These are phyloP conservation scores for Sextonia rubra DNA, from an alignment of 164 flowering plant species.

Conservation along the genomic window DNA sequence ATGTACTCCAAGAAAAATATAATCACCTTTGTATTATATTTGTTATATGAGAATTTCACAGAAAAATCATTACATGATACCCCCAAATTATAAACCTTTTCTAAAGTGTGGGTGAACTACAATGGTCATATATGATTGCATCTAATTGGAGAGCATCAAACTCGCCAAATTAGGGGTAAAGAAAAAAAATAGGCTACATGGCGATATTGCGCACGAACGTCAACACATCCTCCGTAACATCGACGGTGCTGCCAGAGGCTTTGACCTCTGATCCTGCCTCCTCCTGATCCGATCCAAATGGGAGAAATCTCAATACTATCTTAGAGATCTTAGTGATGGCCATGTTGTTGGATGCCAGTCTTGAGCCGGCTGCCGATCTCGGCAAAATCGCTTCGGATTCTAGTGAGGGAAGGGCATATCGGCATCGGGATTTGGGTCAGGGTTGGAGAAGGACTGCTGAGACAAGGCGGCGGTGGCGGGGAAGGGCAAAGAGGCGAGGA, in stretches of 20 bases:
- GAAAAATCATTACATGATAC: too few species aligned
- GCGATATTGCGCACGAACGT: constrained; percentile 79
- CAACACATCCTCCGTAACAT: constrained; percentile 79
- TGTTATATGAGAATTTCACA: too few species aligned
- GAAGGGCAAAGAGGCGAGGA: constrained; percentile 72
- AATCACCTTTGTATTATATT: too few species aligned
- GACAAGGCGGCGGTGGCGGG: constrained; percentile 14
- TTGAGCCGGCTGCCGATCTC: constrained; percentile 40
- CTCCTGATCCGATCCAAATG: constrained; percentile 31
- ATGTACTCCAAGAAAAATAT: too few species aligned
- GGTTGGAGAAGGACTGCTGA: constrained; percentile 9
- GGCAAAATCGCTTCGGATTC: constrained; percentile 29
- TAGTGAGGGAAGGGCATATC: constrained; percentile 22
- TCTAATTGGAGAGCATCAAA: too few species aligned
- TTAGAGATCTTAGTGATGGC: constrained; percentile 37
- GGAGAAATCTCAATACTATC: constrained; percentile 37
- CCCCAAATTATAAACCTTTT: too few species aligned
- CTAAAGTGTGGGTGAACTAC: too few species aligned
- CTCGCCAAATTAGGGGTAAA: too few species aligned
- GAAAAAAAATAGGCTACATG: too few species aligned
- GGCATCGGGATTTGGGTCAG: constrained; percentile 20
- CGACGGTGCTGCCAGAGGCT: constrained; percentile 48
- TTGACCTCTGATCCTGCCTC: constrained; percentile 17
- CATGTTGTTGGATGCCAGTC: constrained; percentile 21
- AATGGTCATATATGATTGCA: too few species aligned